Percentiles rank a stretch among this genome's conserved stretches.
These are phyloP conservation scores for Phytophthora niederhauseri DNA, from an alignment of 352 stramenopile genomes.

Conservation along the genomic window DNA sequence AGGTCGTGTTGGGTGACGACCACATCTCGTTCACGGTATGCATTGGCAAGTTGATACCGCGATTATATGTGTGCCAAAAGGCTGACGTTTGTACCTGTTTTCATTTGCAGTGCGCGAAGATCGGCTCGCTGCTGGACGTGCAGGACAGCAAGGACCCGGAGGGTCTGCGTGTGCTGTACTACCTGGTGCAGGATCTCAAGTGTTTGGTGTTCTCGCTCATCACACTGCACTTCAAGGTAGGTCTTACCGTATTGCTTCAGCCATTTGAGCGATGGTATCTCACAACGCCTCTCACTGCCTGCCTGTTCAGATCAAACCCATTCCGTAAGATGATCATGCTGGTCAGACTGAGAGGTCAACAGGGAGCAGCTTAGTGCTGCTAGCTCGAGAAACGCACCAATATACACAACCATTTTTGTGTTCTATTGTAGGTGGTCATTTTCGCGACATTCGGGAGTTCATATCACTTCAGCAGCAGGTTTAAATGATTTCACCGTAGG, in stretches of 20 bases:
- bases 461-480: too few relatives aligned
- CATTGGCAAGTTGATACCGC: neutral
- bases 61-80: neutral
- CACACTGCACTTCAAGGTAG: constrained; percentile 96
- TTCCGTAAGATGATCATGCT: constrained; percentile 65
- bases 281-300: constrained; percentile 11
- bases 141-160: constrained; percentile 96
- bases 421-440: too few relatives aligned
- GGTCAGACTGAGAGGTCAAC: constrained; percentile 20
- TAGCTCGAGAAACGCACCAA: neutral
- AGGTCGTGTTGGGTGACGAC: constrained; percentile 95
- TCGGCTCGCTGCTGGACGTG: constrained; percentile 95
- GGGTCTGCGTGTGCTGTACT: constrained; percentile 95
- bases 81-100: constrained; percentile 1
- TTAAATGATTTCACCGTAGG: too few relatives aligned
- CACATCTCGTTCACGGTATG: constrained; percentile 97
- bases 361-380: constrained; percentile 1
- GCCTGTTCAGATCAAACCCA: constrained; percentile 91
- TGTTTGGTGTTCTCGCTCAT: constrained; percentile 97
- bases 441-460: too few relatives aligned
- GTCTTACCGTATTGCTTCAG: constrained; percentile 14
- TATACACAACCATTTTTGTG: too few relatives aligned
- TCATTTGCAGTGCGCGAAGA: constrained; percentile 92
- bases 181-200: constrained; percentile 98
- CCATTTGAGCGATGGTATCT: constrained; percentile 17